A percentile compares a stretch with the other conserved stretches of the same genome.
phyloP scores from a whole-genome alignment of 2,329 filamentous ascomycete species.

The Alternaria sp. region DNA sequence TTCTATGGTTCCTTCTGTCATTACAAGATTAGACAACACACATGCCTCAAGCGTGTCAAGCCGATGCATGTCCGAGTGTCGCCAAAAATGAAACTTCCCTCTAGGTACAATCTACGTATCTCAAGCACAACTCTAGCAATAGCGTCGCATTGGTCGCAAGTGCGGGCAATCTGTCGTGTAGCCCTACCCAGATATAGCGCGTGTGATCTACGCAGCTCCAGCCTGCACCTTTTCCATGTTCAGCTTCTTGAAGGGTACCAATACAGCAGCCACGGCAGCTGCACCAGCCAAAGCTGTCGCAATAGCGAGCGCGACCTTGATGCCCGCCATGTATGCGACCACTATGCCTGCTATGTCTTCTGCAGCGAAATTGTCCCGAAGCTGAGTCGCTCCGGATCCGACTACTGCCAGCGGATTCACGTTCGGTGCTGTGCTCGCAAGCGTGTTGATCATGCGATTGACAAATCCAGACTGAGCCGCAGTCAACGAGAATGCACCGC shows the following conservation, averaged over 20 bases:
- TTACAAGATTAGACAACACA: not conserved
- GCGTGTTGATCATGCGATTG: slow-evolving; percentile 42
- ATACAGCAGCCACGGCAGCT: not conserved
- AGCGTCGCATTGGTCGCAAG: not conserved
- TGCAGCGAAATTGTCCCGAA: slow-evolving; percentile 28
- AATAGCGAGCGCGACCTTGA: slow-evolving; percentile 16
- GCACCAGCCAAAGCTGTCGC: slow-evolving; percentile 1
- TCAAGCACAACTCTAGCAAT: not conserved
- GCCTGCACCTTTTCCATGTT: slow-evolving; percentile 1
- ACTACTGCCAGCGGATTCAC: slow-evolving; percentile 32
- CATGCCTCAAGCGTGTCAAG: not conserved
- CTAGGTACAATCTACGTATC: not conserved
- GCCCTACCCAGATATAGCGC: not conserved
- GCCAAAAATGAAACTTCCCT: not conserved
- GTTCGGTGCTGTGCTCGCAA: slow-evolving; percentile 42
- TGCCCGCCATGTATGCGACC: slow-evolving; percentile 15
- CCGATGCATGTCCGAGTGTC: not conserved
- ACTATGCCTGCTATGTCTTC: slow-evolving; percentile 11
- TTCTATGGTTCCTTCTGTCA: not conserved
- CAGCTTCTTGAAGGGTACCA: not conserved
- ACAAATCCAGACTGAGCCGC: slow-evolving; percentile 52
- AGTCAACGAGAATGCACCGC: slow-evolving; percentile 50
- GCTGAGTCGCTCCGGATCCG: slow-evolving; percentile 50
- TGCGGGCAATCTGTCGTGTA: not conserved
- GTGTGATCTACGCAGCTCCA: not conserved